These are phyloP conservation scores for Saccharomycopsis amapae DNA, from an alignment of 805 yeast genomes.

Conservation along the genomic window DNA sequence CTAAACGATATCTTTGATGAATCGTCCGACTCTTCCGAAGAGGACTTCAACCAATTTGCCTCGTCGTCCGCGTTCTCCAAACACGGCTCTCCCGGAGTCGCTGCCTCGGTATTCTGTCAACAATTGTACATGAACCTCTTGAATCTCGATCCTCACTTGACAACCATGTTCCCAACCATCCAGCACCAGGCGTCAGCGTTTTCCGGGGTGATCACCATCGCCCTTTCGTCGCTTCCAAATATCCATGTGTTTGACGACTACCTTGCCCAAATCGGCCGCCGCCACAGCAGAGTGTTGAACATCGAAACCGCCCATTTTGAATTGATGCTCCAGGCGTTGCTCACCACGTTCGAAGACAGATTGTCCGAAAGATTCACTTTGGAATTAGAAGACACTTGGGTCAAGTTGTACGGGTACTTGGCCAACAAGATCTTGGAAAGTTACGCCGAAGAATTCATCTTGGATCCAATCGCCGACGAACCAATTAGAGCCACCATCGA, in stretches of 20 bases:
- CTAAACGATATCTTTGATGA: constrained; percentile 27
- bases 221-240: constrained; percentile 48
- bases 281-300: constrained; percentile 50
- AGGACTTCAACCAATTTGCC: not conserved
- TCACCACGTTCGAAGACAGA: constrained; percentile 51
- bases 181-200: constrained; percentile 57
- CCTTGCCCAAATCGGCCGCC: constrained; percentile 44
- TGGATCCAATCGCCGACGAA: constrained; percentile 3
- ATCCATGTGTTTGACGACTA: constrained; percentile 43
- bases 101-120: constrained; percentile 43
- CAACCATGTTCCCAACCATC: constrained; percentile 47
- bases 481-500: not conserved
- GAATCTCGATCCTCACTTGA: constrained; percentile 40
- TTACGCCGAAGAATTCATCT: constrained; percentile 10
- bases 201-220: constrained; percentile 53
- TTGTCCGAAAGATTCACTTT: constrained; percentile 28
- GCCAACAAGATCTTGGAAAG: constrained; percentile 23
- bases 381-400: constrained; percentile 26
- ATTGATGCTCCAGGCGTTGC: constrained; percentile 54
- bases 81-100: constrained; percentile 4
- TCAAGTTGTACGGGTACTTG: constrained; percentile 28
- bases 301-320: constrained; percentile 50
- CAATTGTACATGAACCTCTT: constrained; percentile 52
- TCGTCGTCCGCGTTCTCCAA: not conserved
- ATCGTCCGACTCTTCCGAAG: constrained; percentile 5